Evolutionary conservation across 495 filamentous ascomycete genomes (phyloP), one percentile per base, ranked within the genome.

Genomic region (Hyaloscypha bicolor): DNA sequence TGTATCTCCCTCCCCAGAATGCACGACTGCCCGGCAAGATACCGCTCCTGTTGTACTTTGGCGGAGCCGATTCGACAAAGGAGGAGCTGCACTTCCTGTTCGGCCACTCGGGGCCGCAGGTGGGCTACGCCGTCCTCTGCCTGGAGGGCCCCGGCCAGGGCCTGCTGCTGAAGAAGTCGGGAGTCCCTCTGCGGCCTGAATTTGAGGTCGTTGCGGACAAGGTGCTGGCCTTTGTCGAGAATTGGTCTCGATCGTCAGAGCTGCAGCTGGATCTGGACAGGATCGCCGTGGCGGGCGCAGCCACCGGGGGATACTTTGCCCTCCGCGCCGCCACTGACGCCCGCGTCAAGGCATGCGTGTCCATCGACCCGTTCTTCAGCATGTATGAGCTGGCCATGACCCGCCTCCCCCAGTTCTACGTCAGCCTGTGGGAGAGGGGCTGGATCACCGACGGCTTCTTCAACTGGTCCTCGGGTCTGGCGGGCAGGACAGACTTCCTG

Each of bases 91-190:
- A 79, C 65, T 81, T 73, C 64, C 8, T 80, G 0, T 21, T 33
- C 42, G 56, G 71, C 0, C 58, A 69, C 0, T 57, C n/a, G 0
- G 83, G 68, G 0, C 70, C 58, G 0, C 59, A 67, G 0, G 55
- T 75, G 0, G 85, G 85, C 0, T 87, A 86, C 64, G 81, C 83
- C 0, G 78, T 78, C 0, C 53, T 86, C 6, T 78, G 73, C 0
- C 81, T 80, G 45, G 83, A 86, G 3, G 83, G 82, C 0, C 84
- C 84, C 0, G 83, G 84, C 0, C 84, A 87, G 62, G 83, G 83
- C 0, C 62, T 81, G 2, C 52, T 74, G 0, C 72, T 83, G 0
- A 70, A 74, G 0, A 66, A 71, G 0, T 52, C 81, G 39, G 68
- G 66, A 12, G 4, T 77, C 3, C 31, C 14, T 1, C 71, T 86